A percentile compares a stretch with the other conserved stretches of the same genome.
These are phyloP conservation scores for Hanseniaspora nectarophila DNA, from an alignment of 805 yeast genomes.

Conservation along the genomic window DNA sequence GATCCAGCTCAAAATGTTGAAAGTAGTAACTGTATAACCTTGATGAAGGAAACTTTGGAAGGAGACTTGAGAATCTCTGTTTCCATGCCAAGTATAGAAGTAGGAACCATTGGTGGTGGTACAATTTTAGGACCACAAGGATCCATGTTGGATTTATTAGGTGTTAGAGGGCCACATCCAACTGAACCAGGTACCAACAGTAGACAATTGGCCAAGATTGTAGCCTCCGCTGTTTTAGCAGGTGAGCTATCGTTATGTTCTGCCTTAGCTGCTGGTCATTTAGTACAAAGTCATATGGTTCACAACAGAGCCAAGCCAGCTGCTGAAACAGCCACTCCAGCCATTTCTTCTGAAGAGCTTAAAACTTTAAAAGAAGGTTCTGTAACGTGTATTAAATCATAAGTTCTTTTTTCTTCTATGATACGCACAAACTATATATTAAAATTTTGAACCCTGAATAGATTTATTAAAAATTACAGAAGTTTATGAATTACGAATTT, in stretches of 20 bases:
- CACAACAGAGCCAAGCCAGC: slow-evolving; percentile 61
- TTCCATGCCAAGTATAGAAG: slow-evolving; percentile 99
- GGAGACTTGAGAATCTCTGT: slow-evolving; percentile 87
- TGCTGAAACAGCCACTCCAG: slow-evolving; percentile 24
- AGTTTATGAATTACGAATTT: no score
- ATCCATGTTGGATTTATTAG: slow-evolving; percentile 86
- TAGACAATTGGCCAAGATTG: slow-evolving; percentile 78
- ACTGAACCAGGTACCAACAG: slow-evolving; percentile 91
- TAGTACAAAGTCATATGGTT: slow-evolving; percentile 94
- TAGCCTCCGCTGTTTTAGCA: slow-evolving; percentile 90
- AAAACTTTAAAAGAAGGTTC: slow-evolving; percentile 56
- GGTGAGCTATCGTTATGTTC: slow-evolving; percentile 90
- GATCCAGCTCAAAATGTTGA: slow-evolving; percentile 99
- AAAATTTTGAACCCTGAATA: no score
- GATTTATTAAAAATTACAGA: no score
- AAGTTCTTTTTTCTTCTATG: no score
- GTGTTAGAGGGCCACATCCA: slow-evolving; percentile 92
- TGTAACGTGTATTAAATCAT: slow-evolving; percentile 60
- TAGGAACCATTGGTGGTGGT: slow-evolving; percentile 99
- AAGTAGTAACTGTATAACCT: slow-evolving; percentile 91
- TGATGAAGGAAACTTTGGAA: slow-evolving; percentile 61
- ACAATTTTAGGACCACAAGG: slow-evolving; percentile 95
- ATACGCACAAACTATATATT: no score
- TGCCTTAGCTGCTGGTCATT: slow-evolving; percentile 96
- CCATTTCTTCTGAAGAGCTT: slow-evolving; percentile 28